Evolutionary conservation across 2,329 filamentous ascomycete species (phyloP), one percentile per base, ranked within the genome.

Genomic region (Xylariaceae sp.): DNA sequence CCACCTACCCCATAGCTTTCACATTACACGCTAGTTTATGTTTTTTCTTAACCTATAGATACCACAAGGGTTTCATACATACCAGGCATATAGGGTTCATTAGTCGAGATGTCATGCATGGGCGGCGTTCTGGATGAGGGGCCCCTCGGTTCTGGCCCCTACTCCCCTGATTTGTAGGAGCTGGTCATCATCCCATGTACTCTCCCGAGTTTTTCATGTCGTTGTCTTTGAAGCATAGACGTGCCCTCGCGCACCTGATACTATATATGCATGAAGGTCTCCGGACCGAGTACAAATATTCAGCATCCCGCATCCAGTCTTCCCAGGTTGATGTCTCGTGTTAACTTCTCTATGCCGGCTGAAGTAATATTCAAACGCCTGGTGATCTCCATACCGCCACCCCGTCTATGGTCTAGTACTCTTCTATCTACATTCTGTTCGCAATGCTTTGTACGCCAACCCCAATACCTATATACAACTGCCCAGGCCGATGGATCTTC

Each of bases 81-180:
- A 35, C 35, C 45, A 17, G 47, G 44, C 35, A 47, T 50, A 18
- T 33, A 38, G 49, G 47, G 33, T 51, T 48, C 42, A 43, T 49
- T 9, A 5, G 33, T 15, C 12, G 10, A 46, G 48, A 14, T 47
- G 48, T 36, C 45, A 49, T 57, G 62, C 64, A 67, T 68, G 57
- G 64, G 58, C 53, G 65, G 65, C 66, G 63, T 67, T 65, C 47
- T 61, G 61, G 58, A 64, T 55, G 54, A 59, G 52, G 54, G 58
- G 63, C 57, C 33, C 44, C 48, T 48, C 33, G 12, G 50, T 58
- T 57, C 60, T 40, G 56, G 57, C 59, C 57, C 53, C 57, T 58
- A 62, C 58, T 62, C 57, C 60, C 59, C 40, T 31, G 39, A 11
- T 32, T 30, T 41, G 35, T 12, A 58, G 62, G 61, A 63, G 60